Percentiles rank a stretch among this genome's conserved stretches.
phyloP scores from a whole-genome alignment of 108 stramenopile species.

The Hondaea fermentalgiana region DNA sequence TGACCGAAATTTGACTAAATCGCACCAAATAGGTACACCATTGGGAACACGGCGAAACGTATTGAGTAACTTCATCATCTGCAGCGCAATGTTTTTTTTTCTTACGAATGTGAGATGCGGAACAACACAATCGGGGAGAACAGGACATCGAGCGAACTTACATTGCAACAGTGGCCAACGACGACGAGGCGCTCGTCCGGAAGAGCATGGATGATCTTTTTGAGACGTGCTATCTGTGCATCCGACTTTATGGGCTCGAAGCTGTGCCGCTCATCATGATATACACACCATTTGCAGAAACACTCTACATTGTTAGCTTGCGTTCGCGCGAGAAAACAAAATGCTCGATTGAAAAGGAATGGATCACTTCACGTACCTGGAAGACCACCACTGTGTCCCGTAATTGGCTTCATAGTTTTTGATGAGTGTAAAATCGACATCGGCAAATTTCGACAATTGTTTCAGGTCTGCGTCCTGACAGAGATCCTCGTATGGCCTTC shows the following conservation, averaged over 20 bases:
- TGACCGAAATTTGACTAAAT: neutral
- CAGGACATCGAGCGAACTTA: neutral
- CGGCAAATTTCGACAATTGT: neutral
- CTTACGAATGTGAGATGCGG: neutral
- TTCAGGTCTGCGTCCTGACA: neutral
- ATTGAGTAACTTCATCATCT: neutral
- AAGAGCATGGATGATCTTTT: neutral
- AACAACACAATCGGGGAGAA: no score
- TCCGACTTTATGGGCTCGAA: neutral
- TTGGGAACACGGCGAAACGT: neutral
- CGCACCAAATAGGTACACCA: neutral
- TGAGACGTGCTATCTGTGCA: neutral
- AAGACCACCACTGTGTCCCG: neutral
- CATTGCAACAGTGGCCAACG: conserved; percentile 11
- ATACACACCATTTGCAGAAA: neutral
- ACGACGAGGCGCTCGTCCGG: neutral
- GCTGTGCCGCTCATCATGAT: neutral
- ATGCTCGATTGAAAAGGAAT: neutral
- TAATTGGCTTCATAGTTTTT: neutral
- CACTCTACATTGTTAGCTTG: neutral
- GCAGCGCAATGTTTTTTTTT: neutral
- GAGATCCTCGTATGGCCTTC: neutral
- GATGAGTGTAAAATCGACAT: neutral
- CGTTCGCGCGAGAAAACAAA: neutral
- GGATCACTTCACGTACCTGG: neutral